Base-by-base conservation (phyloP, 371 early-diverging fungal species). In the Mucor piriformis region DNA sequence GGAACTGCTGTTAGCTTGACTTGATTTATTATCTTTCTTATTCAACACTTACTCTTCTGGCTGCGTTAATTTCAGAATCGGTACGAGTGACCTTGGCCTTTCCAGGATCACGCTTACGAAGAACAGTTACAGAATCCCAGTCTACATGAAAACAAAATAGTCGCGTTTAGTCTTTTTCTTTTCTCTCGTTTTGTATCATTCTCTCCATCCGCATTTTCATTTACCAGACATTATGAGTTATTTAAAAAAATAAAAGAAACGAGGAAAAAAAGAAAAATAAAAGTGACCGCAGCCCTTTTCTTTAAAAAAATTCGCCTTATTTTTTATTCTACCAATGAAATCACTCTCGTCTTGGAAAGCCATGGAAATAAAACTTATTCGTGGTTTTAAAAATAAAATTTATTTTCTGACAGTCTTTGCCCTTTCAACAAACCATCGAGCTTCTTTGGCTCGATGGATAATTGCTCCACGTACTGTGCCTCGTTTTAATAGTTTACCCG, bases 71-170 rank as follows among this genome's bases (percentile, higher is more conserved):
- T 25, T 85, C 92, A 29, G 88, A 57, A 42, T 83, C 69, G 12
- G 83, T 76, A 57, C 89, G 87, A 53, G 88, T 72, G 40, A 87
- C 88, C 69, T 84, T 86, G 66, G 87, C 72, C 60, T 76, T 77
- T 35, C 80, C 78, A 55, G 85, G 71, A 50, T 67, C 58, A 50
- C 87, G 86, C 85, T 93, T 93, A 71, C 90, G 88, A 60, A 95
- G 74, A 57, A 92, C 81, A 57, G 91, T 92, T 53, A 81, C 80
- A 49, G 79, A 73, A 74, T 93, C 93, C 90, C 92, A 92, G 55
- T 85, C 89, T 67, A 27, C 66, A 33, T 37, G n/a, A 33, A 3
- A 57, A 6, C 8, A 20, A 34, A 37, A 51, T 10, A n/a, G n/a
- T 49, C 48, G 18, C n/a, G 47, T 25, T 3, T 34, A 25, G 12